Conservation (phyloP, 352 stramenopile species). For the Globisporangium uncinulatum region DNA sequence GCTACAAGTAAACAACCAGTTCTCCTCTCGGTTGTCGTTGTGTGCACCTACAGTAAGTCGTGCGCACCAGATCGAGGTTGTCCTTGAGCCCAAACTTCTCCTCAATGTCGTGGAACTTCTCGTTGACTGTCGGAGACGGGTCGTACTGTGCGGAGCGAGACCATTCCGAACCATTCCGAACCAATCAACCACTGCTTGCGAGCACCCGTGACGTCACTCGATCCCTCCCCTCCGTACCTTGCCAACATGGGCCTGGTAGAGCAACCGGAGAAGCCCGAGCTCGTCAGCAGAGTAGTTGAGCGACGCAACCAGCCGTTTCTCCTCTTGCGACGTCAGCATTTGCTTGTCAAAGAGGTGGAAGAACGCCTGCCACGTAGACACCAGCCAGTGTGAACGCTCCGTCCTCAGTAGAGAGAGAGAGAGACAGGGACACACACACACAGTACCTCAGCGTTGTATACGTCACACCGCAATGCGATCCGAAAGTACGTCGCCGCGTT, state of each 20-base stretch:
- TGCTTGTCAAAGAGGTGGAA: constrained; percentile 85
- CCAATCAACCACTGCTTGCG: too few species aligned
- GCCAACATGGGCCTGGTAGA: constrained; percentile 67
- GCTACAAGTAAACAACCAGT: not conserved
- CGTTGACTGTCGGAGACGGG: constrained; percentile 30
- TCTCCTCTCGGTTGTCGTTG: not conserved
- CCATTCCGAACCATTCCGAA: too few species aligned
- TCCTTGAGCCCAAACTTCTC: constrained; percentile 39
- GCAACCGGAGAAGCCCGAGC: constrained; percentile 42
- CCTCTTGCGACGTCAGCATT: constrained; percentile 66
- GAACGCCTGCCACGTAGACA: constrained; percentile 37
- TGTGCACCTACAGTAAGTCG: too few species aligned
- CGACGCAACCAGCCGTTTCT: constrained; percentile 61
- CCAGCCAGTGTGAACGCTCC: too few species aligned
- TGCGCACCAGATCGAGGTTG: constrained; percentile 65
- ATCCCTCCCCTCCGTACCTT: constrained; percentile 27
- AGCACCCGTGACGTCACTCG: not conserved
- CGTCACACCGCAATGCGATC: constrained; percentile 73
- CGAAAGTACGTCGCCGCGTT: constrained; percentile 74
- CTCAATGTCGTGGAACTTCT: constrained; percentile 64
- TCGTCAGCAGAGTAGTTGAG: constrained; percentile 63
- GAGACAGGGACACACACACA: not conserved
- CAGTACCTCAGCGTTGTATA: constrained; percentile 62
- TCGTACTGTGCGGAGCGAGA: constrained; percentile 48
- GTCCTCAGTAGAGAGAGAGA: not conserved